A percentile compares a stretch with the other conserved stretches of the same genome.
Conservation (phyloP, 2,329 filamentous ascomycete genomes). For the Scorias spongiosa region DNA sequence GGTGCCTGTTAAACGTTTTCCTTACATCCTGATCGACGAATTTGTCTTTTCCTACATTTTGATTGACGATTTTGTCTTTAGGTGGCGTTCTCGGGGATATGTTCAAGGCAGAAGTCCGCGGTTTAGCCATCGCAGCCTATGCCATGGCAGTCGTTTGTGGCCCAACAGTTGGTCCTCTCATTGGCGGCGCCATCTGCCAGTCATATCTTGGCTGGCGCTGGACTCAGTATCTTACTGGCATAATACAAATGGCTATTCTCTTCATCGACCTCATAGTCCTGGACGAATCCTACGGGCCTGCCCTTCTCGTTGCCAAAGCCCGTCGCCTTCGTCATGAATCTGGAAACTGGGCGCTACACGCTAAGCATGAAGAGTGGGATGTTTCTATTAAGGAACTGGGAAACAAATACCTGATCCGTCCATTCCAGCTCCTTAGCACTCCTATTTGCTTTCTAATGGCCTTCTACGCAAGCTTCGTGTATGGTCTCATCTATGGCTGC, state of each 20-base stretch:
- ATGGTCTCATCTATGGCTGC: conserved; percentile 15
- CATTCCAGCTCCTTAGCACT: conserved; percentile 48
- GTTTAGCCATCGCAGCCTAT: no score
- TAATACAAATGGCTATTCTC: no score
- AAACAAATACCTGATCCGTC: conserved; percentile 49
- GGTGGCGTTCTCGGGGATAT: conserved; percentile 55
- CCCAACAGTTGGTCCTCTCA: no score
- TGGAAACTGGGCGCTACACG: conserved; percentile 52
- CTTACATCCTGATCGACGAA: neutral
- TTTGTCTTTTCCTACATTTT: neutral
- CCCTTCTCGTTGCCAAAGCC: no score
- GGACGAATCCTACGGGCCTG: no score
- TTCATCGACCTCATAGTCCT: no score
- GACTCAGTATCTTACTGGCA: no score
- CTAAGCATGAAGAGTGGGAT: conserved; percentile 53
- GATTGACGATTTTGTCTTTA: neutral
- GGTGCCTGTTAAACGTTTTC: neutral
- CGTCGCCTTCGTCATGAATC: conserved; percentile 39
- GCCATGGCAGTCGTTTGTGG: no score
- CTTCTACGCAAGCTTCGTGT: conserved; percentile 30
- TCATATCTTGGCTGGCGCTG: no score
- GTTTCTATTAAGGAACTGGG: conserved; percentile 43
- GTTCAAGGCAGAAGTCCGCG: conserved; percentile 37
- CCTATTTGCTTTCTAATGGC: conserved; percentile 56
- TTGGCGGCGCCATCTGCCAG: no score